Evolutionary conservation across 345 rosid genomes (phyloP).

Genomic region (Eucalyptus grandis): DNA sequence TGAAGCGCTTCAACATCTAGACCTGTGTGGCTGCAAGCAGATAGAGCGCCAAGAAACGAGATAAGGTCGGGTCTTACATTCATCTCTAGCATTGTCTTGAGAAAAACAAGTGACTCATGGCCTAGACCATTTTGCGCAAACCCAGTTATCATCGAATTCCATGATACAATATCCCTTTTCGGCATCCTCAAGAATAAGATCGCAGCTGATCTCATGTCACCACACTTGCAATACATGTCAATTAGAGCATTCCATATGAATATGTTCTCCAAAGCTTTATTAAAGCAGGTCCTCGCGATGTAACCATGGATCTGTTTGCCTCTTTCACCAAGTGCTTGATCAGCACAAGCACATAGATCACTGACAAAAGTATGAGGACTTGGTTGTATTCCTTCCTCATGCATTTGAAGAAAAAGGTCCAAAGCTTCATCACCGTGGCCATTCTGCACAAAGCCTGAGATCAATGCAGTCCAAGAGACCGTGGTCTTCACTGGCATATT

Average conservation of each 20-base stretch:
- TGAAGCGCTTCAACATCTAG: constrained; percentile 13
- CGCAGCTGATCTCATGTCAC: constrained; percentile 18
- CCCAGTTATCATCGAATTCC: constrained; percentile 36
- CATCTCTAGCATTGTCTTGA: constrained; percentile 11
- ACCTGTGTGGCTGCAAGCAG: constrained; percentile 30
- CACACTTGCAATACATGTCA: constrained; percentile 40
- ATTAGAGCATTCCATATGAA: constrained; percentile 20
- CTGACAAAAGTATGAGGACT: constrained; percentile 18
- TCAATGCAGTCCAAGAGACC: no score
- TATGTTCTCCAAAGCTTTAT: not conserved
- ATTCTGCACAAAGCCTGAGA: constrained; percentile 12
- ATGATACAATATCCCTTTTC: constrained; percentile 22
- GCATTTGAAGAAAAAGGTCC: constrained; percentile 19
- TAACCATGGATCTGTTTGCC: constrained; percentile 33
- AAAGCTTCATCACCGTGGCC: constrained; percentile 10
- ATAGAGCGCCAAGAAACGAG: constrained; percentile 25
- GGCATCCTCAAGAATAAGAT: constrained; percentile 14
- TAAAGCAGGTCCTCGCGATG: constrained; percentile 3
- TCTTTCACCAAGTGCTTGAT: constrained; percentile 17
- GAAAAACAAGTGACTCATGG: constrained; percentile 8
- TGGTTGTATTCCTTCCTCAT: constrained; percentile 15
- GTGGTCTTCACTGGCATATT: no score
- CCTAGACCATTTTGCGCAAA: constrained; percentile 29
- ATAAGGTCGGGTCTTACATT: constrained; percentile 17
- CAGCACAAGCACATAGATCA: constrained; percentile 27